These are phyloP conservation scores for Trichoderma sp. DNA, from an alignment of 2,329 filamentous ascomycete genomes.

Conservation along the genomic window DNA sequence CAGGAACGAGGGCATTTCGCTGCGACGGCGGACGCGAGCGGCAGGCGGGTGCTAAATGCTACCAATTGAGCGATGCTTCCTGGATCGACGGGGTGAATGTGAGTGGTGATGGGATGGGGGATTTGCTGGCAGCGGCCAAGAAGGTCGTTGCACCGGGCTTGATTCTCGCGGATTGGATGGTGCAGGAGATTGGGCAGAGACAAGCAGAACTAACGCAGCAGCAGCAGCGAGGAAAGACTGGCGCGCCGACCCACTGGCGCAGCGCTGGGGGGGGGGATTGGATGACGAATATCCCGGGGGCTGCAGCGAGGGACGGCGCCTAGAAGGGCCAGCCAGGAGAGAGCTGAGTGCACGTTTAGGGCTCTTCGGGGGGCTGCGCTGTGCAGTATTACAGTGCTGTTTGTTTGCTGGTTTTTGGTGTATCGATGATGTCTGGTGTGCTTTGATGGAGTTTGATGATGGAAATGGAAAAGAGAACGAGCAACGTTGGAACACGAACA, in stretches of 20 bases:
- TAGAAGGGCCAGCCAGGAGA: not conserved
- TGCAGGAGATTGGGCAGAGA: constrained; percentile 20
- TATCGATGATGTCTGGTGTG: not conserved
- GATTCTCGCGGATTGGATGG: constrained; percentile 8
- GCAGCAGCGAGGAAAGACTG: constrained; percentile 7
- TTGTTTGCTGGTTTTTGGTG: not conserved
- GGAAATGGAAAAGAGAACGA: not conserved
- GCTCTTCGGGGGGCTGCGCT: not conserved
- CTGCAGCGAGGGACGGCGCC: not conserved
- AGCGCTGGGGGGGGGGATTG: constrained; percentile 8
- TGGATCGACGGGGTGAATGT: constrained; percentile 1
- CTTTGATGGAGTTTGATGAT: not conserved
- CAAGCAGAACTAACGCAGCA: constrained; percentile 11
- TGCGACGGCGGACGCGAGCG: constrained; percentile 18
- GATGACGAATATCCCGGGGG: constrained; percentile 14
- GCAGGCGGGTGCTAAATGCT: constrained; percentile 19
- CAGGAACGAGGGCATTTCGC: constrained; percentile 55
- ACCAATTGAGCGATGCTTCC: constrained; percentile 21
- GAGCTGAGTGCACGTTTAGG: not conserved
- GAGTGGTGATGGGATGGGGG: not conserved
- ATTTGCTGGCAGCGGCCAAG: not conserved
- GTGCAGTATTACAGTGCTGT: not conserved
- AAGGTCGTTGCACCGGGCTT: constrained; percentile 5
- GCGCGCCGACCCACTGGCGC: constrained; percentile 20
- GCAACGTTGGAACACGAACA: not conserved